These are phyloP conservation scores for Parmelia sp. DNA, from an alignment of 495 filamentous ascomycete genomes.

Conservation along the genomic window DNA sequence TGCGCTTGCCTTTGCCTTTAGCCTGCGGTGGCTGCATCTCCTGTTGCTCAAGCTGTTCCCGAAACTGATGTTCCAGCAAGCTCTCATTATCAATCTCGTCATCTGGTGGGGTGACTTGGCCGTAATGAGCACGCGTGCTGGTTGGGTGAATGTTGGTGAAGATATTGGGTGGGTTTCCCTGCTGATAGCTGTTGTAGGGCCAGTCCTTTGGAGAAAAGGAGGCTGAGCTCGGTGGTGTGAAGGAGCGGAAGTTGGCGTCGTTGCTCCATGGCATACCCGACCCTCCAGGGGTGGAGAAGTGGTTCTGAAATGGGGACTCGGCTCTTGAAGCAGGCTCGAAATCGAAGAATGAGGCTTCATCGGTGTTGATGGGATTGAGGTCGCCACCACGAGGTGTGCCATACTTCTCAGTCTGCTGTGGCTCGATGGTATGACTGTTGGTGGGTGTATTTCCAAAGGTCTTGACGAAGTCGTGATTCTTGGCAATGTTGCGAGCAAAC, in stretches of 20 bases:
- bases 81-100: slow-evolving; percentile 18
- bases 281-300: slow-evolving; percentile 8
- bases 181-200: slow-evolving; percentile 18
- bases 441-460: slow-evolving; percentile 11
- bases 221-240: slow-evolving; percentile 24
- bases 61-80: slow-evolving; percentile 15
- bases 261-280: slow-evolving; percentile 13
- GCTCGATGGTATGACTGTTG: slow-evolving; percentile 3
- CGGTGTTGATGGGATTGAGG: slow-evolving; percentile 8
- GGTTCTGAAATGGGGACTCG: slow-evolving; percentile 13
- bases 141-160: slow-evolving; percentile 20
- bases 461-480: slow-evolving; percentile 14
- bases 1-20: slow-evolving; percentile 10
- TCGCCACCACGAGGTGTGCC: not conserved
- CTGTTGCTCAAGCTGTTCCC: slow-evolving; percentile 16
- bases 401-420: slow-evolving; percentile 11
- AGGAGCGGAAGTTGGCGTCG: slow-evolving; percentile 11
- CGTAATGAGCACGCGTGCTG: slow-evolving; percentile 22
- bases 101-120: slow-evolving; percentile 27
- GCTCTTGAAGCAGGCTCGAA: slow-evolving; percentile 16
- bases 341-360: slow-evolving; percentile 19
- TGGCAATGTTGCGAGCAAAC: slow-evolving; percentile 14
- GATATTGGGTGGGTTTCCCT: slow-evolving; percentile 16
- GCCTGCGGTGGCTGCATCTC: slow-evolving; percentile 5
- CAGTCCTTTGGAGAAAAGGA: slow-evolving; percentile 16